Evolutionary conservation across 352 stramenopile species (phyloP).

Genomic region (Achlya hypogyna): DNA sequence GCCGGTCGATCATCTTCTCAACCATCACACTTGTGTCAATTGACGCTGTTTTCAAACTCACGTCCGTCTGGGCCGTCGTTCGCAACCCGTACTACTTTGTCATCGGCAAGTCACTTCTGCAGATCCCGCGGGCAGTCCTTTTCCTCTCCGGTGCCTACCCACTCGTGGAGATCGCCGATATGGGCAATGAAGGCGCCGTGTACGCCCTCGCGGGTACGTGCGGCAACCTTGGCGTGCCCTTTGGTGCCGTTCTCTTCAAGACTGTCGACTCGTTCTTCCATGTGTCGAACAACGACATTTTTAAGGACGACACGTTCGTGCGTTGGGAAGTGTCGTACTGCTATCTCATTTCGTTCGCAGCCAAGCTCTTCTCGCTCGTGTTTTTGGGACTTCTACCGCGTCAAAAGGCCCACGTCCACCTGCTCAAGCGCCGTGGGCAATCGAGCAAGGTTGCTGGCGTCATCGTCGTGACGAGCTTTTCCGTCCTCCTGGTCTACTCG

Average conservation of each 20-base stretch:
- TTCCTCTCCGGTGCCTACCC: constrained; percentile 45
- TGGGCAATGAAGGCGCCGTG: constrained; percentile 41
- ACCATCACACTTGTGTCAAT: constrained; percentile 32
- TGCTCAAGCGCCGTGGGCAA: constrained; percentile 32
- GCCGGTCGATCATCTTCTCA: constrained; percentile 30
- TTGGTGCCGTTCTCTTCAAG: constrained; percentile 49
- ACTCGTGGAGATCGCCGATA: constrained; percentile 58
- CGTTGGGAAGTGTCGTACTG: constrained; percentile 36
- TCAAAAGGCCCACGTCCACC: constrained; percentile 44
- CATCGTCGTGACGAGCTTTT: constrained; percentile 27
- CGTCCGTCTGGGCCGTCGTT: constrained; percentile 38
- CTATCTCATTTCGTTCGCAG: constrained; percentile 48
- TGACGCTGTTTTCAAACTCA: constrained; percentile 41
- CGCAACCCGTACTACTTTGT: constrained; percentile 54
- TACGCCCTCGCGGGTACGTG: constrained; percentile 39
- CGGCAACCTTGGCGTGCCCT: constrained; percentile 36
- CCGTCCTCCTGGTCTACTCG: constrained; percentile 24
- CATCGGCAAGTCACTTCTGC: constrained; percentile 36
- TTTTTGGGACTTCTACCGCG: constrained; percentile 40
- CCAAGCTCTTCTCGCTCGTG: constrained; percentile 36
- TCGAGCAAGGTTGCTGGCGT: constrained; percentile 27
- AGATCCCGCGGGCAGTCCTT: constrained; percentile 39
- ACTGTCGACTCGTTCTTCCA: constrained; percentile 43
- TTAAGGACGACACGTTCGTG: constrained; percentile 23
- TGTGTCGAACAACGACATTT: constrained; percentile 32